Evolutionary conservation across 1,139 yeast species (phyloP), one percentile per base, ranked within the genome.

Genomic region (Saccharomyces pastorianus): DNA sequence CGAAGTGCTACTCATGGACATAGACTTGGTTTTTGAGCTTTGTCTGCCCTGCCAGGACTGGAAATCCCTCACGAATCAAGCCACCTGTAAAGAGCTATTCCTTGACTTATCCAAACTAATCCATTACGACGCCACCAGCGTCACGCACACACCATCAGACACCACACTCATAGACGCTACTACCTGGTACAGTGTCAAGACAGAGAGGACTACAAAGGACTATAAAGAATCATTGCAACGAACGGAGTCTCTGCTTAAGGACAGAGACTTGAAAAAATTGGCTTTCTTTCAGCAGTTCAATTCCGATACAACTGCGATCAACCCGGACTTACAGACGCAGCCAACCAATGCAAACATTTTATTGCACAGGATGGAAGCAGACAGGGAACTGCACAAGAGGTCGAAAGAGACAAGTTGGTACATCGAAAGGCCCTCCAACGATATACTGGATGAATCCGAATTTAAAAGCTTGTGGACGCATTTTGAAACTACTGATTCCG

Each of bases 391-490:
- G 47, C 70, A 68, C 52, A 68, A 66, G 53, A 61, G 67, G 50
- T 61, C 65, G 20, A 69, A 70, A 52, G 72, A 70, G 48, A 67
- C 67, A 46, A 61, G 58, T 14, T 69, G 68, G 66, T 61, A 65
- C 28, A 63, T 64, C 13, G 65, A 59, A 48, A 60, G 63, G 47
- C 53, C 51, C 26, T 44, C 50, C 14, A 58, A 54, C 51, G 53
- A 48, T 28, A 59, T 66, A 50, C 53, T 64, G 28, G 64, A 58
- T 47, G 53, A 54, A 14, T 51, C 52, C 6, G 70, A 66, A 54
- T 66, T 66, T 42, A 55, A 61, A 8, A 47, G 38, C 1, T 42
- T 61, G 9, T 67, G 65, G 69, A 51, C 55, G 17, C 34, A 47
- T n/a, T 50, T 53, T 6, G 52, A 53, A 3, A 54, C 58, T 26